Conservation (phyloP, 2,329 filamentous ascomycete genomes). For the Talaromyces atroroseus region DNA sequence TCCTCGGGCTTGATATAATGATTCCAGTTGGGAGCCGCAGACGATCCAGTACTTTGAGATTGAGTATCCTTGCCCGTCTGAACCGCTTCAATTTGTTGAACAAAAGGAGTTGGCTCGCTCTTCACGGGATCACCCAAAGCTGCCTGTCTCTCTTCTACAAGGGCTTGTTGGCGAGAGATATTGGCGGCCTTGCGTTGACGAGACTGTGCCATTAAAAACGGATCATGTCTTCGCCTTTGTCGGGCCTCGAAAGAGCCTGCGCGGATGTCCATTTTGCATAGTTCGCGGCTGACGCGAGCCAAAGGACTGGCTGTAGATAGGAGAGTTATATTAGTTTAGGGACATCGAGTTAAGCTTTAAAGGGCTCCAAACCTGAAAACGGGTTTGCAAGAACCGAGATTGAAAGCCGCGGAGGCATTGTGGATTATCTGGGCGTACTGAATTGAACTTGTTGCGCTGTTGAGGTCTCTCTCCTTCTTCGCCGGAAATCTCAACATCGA, state of each 20-base stretch:
- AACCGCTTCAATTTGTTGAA: conserved; percentile 69
- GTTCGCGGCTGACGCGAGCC: conserved; percentile 51
- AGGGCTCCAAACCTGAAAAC: conserved; percentile 53
- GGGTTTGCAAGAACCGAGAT: conserved; percentile 55
- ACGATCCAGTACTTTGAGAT: conserved; percentile 9
- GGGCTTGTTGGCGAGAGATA: conserved; percentile 64
- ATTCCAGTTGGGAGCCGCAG: conserved; percentile 54
- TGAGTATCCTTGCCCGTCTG: conserved; percentile 29
- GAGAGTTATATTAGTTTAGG: background rate
- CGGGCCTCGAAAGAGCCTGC: conserved; percentile 61
- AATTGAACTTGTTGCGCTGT: background rate
- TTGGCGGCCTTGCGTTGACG: conserved; percentile 81
- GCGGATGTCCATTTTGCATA: conserved; percentile 49
- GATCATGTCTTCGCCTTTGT: conserved; percentile 66
- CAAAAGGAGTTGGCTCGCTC: conserved; percentile 73
- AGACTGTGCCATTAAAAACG: conserved; percentile 74
- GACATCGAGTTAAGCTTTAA: conserved; percentile 6
- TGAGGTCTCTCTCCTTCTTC: conserved; percentile 2
- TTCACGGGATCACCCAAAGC: conserved; percentile 71
- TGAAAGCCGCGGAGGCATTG: conserved; percentile 64
- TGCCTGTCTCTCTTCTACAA: conserved; percentile 60
- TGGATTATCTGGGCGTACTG: conserved; percentile 20
- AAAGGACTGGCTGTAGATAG: conserved; percentile 32
- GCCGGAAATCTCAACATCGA: conserved; percentile 27
- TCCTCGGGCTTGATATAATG: conserved; percentile 66